Base-by-base conservation (phyloP, 2,329 filamentous ascomycete species). In the Neofusicoccum kwambonambiense region DNA sequence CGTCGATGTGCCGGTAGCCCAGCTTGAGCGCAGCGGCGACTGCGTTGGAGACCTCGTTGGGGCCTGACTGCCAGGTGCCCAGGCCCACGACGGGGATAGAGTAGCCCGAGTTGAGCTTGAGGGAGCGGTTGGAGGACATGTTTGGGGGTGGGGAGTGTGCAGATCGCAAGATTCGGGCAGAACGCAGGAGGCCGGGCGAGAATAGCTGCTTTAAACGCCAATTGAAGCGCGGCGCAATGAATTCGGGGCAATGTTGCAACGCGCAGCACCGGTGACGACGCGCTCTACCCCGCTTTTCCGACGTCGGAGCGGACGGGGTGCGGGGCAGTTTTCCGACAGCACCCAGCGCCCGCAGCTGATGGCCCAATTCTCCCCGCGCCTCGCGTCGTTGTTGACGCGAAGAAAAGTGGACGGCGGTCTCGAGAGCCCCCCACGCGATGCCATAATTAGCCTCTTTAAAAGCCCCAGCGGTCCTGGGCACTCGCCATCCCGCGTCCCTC, bases 1-100 rank as follows among this genome's bases (percentile, higher is more conserved):
- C 83, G 68, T 85, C 84, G 65, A 86, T 85, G 68, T 86, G 84
- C 22, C 83, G 75, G 68, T 85, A 86, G n/a, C 84, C 84, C 2
- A 74, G 75, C 42, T 65, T 65, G 22, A 65, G 37, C 1, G 63
- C 63, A 1, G 54, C 42, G 3, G 56, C 39, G 4, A 65, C 63
- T 8, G 63, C 63, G 22, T 51, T 65, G 11, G 52, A 54, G 37
- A 65, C 63, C n/a, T 65, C 54, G 12, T 58, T 60, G 13, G 63
- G 63, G 27, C 41, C 56, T 11, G 63, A 65, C 37, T 65, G 63
- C 62, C 62, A 64, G 34, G 63, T 65, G 11, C 63, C 63, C 37
- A 65, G 56, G 12, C 63, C 63, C 13, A 61, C 56, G 22, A 27
- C 54, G 54, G 63, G 63, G 37, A 65, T 65, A 7, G 22, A 7